Conservation (phyloP, 2,329 filamentous ascomycete species). For the Fusarium pseudograminearum region DNA sequence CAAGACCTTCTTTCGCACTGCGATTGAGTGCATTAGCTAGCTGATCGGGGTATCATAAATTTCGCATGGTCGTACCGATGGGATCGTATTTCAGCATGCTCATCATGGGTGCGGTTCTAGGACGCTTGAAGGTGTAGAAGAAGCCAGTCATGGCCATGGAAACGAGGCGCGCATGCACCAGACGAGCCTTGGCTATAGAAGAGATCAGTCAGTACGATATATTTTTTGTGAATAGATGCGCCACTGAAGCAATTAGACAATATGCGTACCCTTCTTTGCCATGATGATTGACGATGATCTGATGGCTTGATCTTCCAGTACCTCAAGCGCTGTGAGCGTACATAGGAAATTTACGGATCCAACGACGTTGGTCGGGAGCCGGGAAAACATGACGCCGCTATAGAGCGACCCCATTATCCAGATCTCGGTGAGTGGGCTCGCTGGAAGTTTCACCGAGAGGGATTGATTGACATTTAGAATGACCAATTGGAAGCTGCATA, state of each 20-base stretch:
- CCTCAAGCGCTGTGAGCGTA: constrained; percentile 25
- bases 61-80: constrained; percentile 71
- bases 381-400: constrained; percentile 42
- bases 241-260: background rate
- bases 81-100: constrained; percentile 99
- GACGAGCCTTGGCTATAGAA: constrained; percentile 83
- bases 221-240: too few species aligned
- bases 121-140: constrained; percentile 91
- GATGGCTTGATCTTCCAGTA: constrained; percentile 32
- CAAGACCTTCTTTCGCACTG: constrained; percentile 93
- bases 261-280: constrained; percentile 46
- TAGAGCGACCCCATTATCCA: background rate
- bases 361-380: constrained; percentile 21
- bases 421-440: constrained; percentile 5
- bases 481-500: constrained; percentile 35
- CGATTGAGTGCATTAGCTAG: constrained; percentile 20
- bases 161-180: constrained; percentile 91
- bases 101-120: constrained; percentile 82
- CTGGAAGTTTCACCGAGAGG: constrained; percentile 19
- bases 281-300: constrained; percentile 37
- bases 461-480: background rate
- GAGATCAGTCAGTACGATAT: constrained; percentile 20
- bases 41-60: background rate
- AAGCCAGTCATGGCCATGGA: constrained; percentile 99
- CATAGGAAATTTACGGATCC: constrained; percentile 44